Conservation (phyloP, 768 basidiomycete species). For the Tylopilus rubrobrunneus region DNA sequence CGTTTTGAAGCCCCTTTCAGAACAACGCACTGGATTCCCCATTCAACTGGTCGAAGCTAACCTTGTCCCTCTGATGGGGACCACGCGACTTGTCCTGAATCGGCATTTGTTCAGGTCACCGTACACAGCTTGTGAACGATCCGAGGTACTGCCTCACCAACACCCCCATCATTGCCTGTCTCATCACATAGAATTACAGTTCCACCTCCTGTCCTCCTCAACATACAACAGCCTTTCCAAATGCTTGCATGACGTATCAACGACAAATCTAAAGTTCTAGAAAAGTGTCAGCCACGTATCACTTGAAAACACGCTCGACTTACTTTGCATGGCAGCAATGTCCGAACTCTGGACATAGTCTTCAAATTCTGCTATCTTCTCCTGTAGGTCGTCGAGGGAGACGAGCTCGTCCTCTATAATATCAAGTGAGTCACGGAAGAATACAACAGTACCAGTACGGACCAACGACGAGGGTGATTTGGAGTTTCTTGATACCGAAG, state of each 20-base stretch:
- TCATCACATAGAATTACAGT: constrained; percentile 6
- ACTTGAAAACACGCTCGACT: neutral
- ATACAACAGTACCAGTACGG: constrained; percentile 17
- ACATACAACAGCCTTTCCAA: constrained; percentile 5
- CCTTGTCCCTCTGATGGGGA: constrained; percentile 30
- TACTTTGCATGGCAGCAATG: constrained; percentile 92
- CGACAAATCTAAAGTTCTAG: constrained; percentile 21
- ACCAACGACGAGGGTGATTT: constrained; percentile 60
- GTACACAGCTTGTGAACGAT: constrained; percentile 13
- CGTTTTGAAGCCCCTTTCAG: constrained; percentile 8
- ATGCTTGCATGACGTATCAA: too few species aligned
- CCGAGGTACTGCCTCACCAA: neutral
- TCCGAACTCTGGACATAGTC: constrained; percentile 91
- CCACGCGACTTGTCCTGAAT: neutral
- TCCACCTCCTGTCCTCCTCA: constrained; percentile 3
- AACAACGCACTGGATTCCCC: constrained; percentile 15
- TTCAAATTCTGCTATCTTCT: constrained; percentile 79
- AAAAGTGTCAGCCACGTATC: constrained; percentile 3
- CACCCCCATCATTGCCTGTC: neutral
- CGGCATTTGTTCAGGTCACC: constrained; percentile 17
- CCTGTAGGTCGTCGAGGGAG: constrained; percentile 90
- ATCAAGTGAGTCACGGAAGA: neutral
- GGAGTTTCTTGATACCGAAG: constrained; percentile 93
- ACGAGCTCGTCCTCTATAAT: constrained; percentile 88
- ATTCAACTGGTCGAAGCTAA: constrained; percentile 26